Evolutionary conservation across 148 eudicot genomes (phyloP).

Genomic region (Pharnaceum exiguum): DNA sequence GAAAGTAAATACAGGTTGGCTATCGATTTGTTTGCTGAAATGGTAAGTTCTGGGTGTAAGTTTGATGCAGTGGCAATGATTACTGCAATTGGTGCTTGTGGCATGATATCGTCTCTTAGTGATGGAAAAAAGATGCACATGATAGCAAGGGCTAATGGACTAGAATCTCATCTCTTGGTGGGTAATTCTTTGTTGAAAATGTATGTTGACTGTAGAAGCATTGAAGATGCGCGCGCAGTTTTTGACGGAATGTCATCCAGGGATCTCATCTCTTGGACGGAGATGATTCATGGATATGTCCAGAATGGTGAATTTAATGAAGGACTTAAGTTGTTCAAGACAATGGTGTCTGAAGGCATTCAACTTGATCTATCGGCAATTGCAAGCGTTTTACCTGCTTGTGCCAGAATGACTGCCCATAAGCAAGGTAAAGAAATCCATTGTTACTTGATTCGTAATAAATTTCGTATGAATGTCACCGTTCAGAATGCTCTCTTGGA

Average conservation of each 20-base stretch:
- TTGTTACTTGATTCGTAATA: constrained; percentile 47
- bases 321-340: constrained; percentile 55
- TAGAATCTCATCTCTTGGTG: constrained; percentile 50
- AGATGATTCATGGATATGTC: constrained; percentile 64
- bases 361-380: constrained; percentile 48
- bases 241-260: constrained; percentile 50
- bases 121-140: constrained; percentile 48
- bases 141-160: constrained; percentile 42
- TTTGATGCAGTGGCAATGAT: constrained; percentile 46
- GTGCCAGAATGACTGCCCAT: constrained; percentile 69
- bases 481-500: constrained; percentile 60
- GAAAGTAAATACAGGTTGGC: constrained; percentile 43
- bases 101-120: constrained; percentile 30
- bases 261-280: constrained; percentile 72
- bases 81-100: constrained; percentile 55
- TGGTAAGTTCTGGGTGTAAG: constrained; percentile 31
- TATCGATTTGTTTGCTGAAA: constrained; percentile 41
- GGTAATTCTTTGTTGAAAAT: constrained; percentile 58
- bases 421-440: constrained; percentile 72
- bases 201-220: constrained; percentile 61
- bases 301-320: constrained; percentile 63
- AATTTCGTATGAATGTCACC: constrained; percentile 38
- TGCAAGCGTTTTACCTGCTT: constrained; percentile 58
- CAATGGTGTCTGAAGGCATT: constrained; percentile 42
- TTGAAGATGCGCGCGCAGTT: constrained; percentile 40